Conservation (phyloP, 2,329 filamentous ascomycete species). For the Rhynchosporium agropyri region DNA sequence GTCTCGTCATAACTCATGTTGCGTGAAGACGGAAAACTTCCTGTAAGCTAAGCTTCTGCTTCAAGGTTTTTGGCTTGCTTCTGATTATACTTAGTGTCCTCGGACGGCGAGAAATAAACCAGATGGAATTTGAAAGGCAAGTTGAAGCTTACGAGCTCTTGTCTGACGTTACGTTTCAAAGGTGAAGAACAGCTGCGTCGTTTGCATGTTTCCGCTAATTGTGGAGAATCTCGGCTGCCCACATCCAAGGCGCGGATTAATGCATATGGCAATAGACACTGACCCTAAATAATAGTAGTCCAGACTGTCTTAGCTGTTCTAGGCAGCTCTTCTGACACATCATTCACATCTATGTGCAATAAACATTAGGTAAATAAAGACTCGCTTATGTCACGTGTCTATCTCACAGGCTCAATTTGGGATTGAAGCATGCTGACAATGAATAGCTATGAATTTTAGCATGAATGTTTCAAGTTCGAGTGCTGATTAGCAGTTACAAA, state of each 20-base stretch:
- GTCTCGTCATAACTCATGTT: neutral
- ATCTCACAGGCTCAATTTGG: neutral
- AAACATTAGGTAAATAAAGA: neutral
- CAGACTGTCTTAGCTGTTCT: neutral
- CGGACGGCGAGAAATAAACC: no score
- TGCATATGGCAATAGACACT: neutral
- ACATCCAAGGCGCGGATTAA: neutral
- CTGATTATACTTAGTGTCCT: neutral
- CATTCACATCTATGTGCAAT: neutral
- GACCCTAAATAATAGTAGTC: neutral
- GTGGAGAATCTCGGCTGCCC: neutral
- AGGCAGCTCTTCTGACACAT: neutral
- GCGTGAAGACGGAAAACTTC: neutral
- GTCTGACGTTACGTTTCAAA: neutral
- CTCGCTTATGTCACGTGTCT: conserved; percentile 3
- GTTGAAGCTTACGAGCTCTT: neutral
- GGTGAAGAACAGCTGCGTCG: neutral
- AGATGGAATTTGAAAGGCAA: no score
- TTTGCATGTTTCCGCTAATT: neutral
- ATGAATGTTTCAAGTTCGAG: neutral
- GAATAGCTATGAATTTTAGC: neutral
- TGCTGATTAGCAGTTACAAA: neutral
- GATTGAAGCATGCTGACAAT: neutral
- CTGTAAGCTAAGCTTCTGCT: neutral
- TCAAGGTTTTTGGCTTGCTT: neutral